Evolutionary conservation across 306 rosid species (phyloP).

Genomic region (Malus asiatica): DNA sequence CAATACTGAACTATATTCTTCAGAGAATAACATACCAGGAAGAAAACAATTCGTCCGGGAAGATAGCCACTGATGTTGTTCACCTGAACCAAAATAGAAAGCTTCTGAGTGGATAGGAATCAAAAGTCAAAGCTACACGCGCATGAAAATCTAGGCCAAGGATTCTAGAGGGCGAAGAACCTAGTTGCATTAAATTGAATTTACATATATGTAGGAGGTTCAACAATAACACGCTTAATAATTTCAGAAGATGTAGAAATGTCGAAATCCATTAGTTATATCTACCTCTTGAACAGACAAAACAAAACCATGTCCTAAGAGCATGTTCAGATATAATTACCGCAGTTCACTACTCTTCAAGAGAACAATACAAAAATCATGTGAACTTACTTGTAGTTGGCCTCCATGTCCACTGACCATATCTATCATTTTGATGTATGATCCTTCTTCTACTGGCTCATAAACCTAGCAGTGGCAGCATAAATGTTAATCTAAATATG

Average conservation of each 20-base stretch:
- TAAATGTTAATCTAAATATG: conserved; percentile 6
- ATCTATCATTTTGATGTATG: conserved; percentile 97
- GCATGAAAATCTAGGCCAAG: conserved; percentile 10
- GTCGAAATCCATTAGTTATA: not conserved
- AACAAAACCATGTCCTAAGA: not conserved
- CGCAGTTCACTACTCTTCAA: not conserved
- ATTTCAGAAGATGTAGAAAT: not conserved
- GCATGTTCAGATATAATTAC: not conserved
- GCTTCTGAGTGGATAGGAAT: conserved; percentile 2
- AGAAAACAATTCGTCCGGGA: conserved; percentile 95
- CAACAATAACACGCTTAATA: not conserved
- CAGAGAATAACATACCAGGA: conserved; percentile 61
- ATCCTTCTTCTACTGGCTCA: conserved; percentile 95
- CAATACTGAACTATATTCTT: conserved; percentile 10
- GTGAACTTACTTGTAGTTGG: conserved; percentile 81
- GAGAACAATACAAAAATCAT: not conserved
- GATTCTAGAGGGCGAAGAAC: not conserved
- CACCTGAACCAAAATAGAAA: conserved; percentile 53
- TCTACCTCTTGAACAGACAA: not conserved
- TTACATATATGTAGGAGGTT: not conserved
- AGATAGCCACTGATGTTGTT: conserved; percentile 98
- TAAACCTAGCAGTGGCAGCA: conserved; percentile 51
- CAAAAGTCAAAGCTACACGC: not conserved
- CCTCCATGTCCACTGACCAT: conserved; percentile 97
- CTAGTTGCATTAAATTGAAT: not conserved